phyloP scores from a whole-genome alignment of 2,329 filamentous ascomycete species.

The Coniochaeta sp. region DNA sequence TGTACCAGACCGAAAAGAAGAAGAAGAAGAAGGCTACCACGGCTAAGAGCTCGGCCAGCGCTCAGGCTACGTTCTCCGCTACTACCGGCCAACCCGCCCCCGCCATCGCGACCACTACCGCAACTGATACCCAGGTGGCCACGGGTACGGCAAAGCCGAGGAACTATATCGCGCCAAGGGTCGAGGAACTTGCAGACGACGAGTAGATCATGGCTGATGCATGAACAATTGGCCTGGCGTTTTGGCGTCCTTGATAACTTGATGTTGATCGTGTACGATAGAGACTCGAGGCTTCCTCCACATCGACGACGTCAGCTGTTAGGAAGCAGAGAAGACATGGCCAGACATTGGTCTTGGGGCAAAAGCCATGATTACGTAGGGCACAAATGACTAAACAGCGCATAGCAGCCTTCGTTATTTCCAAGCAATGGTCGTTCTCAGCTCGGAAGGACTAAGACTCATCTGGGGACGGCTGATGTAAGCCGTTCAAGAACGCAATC shows the following conservation, averaged over 20 bases:
- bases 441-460: no score
- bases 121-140: conserved; percentile 46
- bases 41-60: conserved; percentile 24
- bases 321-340: no score
- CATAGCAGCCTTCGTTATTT: no score
- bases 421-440: no score
- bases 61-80: conserved; percentile 40
- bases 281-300: no score
- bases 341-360: no score
- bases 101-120: conserved; percentile 45
- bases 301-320: no score
- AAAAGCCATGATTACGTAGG: no score
- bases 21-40: conserved; percentile 44
- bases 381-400: no score
- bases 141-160: conserved; percentile 30
- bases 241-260: background rate
- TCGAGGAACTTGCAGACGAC: conserved; percentile 27
- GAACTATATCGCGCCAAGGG: conserved; percentile 34
- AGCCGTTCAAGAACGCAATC: no score
- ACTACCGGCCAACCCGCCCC: conserved; percentile 46
- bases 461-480: no score
- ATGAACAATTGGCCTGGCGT: background rate
- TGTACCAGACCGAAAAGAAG: conserved; percentile 42
- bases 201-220: conserved; percentile 11
- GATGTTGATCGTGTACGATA: background rate